Base-by-base conservation (phyloP, 345 rosid genomes). In the Citropsis articulata region DNA sequence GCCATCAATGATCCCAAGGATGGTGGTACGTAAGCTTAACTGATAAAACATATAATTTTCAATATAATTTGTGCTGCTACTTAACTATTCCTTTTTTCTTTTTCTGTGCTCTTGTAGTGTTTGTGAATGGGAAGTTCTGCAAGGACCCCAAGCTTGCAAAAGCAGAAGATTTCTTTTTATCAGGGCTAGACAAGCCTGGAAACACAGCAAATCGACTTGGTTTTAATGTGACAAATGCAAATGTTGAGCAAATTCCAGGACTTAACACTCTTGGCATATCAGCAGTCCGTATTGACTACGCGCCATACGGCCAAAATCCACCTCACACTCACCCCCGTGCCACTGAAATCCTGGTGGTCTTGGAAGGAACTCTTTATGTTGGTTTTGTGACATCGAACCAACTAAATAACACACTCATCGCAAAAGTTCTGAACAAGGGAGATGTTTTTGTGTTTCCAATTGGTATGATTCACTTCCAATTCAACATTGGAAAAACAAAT, bases 401-500 rank as follows among this genome's bases (percentile, higher is more conserved):
- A 8, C 40, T 77, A 0, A 75, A 71, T 13, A 72, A 76, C 36
- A 76, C 40, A 5, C 71, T 84, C 55, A 10, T 81, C 69, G 22
- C 77, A 33, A 82, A 84, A 61, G 78, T 78, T 5, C 42, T 84
- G 9, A 36, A 78, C 7, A 45, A 42, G 0, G 86, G 86, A 31
- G 87, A 82, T 30, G 85, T 77, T 1, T 82, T 84, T 66, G 87
- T 84, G 30, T 82, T 84, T 62, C 87, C 85, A 1, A 59, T 82
- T 30, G 85, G 85, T 14, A 36, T 73, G 19, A 77, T 84, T 70
- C 87, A 84, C 72, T 84, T 84, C 64, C 85, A 81, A 25, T 21
- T 81, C 24, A 81, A 84, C 25, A 24, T 84, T 1, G 81, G 84
- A 22, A 76, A 81, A 6, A 81, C 83, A 2, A 27, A 45, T 6